Evolutionary conservation across 169 alveolate genomes (phyloP), one percentile per base, ranked within the genome.

Genomic region (Neospora caninum): DNA sequence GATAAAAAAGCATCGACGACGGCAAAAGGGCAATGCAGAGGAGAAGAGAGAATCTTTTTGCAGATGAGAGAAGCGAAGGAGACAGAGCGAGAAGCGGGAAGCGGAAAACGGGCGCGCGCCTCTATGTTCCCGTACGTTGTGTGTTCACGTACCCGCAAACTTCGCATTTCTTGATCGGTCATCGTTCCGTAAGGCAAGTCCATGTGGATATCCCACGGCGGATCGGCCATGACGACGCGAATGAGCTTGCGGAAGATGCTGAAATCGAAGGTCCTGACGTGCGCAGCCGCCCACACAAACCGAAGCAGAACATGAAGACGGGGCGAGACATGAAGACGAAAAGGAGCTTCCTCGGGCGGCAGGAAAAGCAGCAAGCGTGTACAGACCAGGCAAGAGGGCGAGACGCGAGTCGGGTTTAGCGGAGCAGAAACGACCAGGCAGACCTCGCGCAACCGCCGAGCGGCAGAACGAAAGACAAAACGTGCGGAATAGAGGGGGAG

Each of bases 131-230:
- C 58, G 54, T n/a, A 64, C 87, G 45, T 41, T n/a, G 20, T 58
- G 45, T 67, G 45, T 53, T 64, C 82, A 73, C 92, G 97, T 36
- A 98, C 98, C 89, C 98, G 96, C 92, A 98, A 96, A 92, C 95
- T 96, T 88, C 97, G 97, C 99, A 99, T 98, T 95, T 98, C 99
- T 41, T 98, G 98, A 93, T 99, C 99, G 86, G 98, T 97, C 97
- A 98, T 95, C 9, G 99, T 98, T 49, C 99, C 99, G 93, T 98
- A 98, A 2, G 99, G 99, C 88, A 98, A 96, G 96, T 98, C 98
- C 99, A 99, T 99, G 97, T 99, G 99, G 70, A 99, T 99, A 94
- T 98, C 99, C 99, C 99, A 99, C 22, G 99, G 99, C 1, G 99
- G 99, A 92, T 99, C 99, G 39, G 99, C 99, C 99, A 98, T 98